phyloP scores from a whole-genome alignment of 352 stramenopile species.

The Phytophthora tubulina region DNA sequence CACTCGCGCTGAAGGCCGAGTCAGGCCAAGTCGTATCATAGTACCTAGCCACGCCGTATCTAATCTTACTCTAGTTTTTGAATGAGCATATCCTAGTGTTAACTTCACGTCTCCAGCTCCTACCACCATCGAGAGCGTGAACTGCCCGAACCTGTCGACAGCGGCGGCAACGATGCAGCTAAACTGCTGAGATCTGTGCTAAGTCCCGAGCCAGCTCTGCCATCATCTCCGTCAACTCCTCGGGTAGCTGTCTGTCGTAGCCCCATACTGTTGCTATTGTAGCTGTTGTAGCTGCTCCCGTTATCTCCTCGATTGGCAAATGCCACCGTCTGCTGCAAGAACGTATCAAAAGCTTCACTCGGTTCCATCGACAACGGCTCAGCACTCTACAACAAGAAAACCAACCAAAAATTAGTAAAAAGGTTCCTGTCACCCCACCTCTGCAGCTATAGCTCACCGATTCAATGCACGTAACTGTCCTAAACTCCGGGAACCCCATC shows the following conservation, averaged over 20 bases:
- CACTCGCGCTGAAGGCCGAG: slow-evolving; percentile 14
- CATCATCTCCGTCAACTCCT: slow-evolving; percentile 31
- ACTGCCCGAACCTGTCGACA: slow-evolving; percentile 38
- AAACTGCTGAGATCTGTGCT: slow-evolving; percentile 19
- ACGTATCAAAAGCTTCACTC: slow-evolving; percentile 58
- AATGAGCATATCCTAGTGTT: slow-evolving; percentile 1
- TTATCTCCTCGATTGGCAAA: slow-evolving; percentile 58
- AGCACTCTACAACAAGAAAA: slow-evolving; percentile 51
- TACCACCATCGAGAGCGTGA: slow-evolving; percentile 50
- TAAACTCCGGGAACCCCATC: slow-evolving; percentile 49
- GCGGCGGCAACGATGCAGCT: slow-evolving; percentile 23
- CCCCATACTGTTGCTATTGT: slow-evolving; percentile 40
- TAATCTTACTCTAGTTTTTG: slow-evolving; percentile 49
- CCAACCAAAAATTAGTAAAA: background rate
- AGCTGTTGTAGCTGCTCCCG: slow-evolving; percentile 21
- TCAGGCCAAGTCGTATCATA: slow-evolving; percentile 37
- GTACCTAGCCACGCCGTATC: slow-evolving; percentile 31
- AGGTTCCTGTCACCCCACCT: background rate
- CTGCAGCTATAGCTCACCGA: slow-evolving; percentile 42
- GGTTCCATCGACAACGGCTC: slow-evolving; percentile 65
- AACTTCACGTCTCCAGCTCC: background rate
- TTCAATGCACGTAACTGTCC: slow-evolving; percentile 64
- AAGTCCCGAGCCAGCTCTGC: slow-evolving; percentile 14
- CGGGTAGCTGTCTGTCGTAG: slow-evolving; percentile 62
- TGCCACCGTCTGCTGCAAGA: slow-evolving; percentile 69